phyloP scores from a whole-genome alignment of 202 grass and related monocot genomes.

The Dendrocalamus latiflorus region DNA sequence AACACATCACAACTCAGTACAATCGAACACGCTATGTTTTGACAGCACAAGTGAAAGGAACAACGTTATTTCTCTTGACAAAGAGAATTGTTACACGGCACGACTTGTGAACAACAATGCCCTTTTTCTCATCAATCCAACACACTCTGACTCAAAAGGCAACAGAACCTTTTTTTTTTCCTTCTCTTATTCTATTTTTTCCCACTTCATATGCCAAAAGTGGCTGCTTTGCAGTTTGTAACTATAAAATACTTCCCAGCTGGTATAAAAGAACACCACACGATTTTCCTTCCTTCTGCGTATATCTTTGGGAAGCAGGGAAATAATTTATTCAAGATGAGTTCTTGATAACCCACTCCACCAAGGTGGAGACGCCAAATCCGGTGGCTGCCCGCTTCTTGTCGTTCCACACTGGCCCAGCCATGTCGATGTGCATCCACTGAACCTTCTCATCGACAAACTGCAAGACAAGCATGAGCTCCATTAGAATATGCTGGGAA shows the following conservation, averaged over 20 bases:
- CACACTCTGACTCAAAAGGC: background rate
- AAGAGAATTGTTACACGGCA: background rate
- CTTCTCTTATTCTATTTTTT: conserved; percentile 17
- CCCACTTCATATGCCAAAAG: background rate
- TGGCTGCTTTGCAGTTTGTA: conserved; percentile 1
- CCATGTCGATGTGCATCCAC: conserved; percentile 99
- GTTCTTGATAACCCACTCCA: conserved; percentile 97
- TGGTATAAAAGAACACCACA: background rate
- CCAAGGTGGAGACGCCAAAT: conserved; percentile 88
- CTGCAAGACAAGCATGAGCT: conserved; percentile 24
- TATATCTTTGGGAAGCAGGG: background rate
- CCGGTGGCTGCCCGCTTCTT: conserved; percentile 83
- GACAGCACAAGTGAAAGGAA: background rate
- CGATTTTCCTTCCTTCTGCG: background rate
- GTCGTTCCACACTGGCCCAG: conserved; percentile 86
- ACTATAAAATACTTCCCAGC: background rate
- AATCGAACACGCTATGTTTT: background rate
- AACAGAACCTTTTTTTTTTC: background rate
- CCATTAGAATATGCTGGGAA: background rate
- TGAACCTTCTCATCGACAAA: conserved; percentile 97
- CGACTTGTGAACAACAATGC: background rate
- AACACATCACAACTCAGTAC: no score
- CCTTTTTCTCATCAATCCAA: background rate
- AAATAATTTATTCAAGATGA: conserved; percentile 36
- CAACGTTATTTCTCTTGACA: background rate